Base-by-base conservation (phyloP, 2,329 filamentous ascomycete genomes). In the Phaeosphaeriaceae sp. region DNA sequence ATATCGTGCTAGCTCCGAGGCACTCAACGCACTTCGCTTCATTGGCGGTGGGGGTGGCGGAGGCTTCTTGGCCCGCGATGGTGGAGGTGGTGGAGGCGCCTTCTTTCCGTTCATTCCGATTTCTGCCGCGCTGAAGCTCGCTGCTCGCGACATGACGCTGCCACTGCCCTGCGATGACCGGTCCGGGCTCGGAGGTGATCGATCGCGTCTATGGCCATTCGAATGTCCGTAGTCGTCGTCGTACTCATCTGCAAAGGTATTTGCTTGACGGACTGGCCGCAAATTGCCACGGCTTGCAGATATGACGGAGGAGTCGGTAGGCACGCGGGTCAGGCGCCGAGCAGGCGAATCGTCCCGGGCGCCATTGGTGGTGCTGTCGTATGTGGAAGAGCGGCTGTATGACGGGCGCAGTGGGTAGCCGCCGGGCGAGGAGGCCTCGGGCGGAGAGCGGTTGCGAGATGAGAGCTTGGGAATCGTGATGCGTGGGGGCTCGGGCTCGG, bases 11-110 rank as follows among this genome's bases (percentile, higher is more conserved):
- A 75, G 63, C 64, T 75, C 73, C 52, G 72, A 73, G 56, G 73
- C 69, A 67, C 80, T 83, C 69, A 83, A 72, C 60, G 79, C 80
- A 74, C 79, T 83, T 65, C 86, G 80, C 81, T 90, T 90, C 78
- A 88, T 84, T 22, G 88, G 88, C 11, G 86, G 86, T 22, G 87
- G 88, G 40, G 86, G 86, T 59, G 88, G 87, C 22, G 86, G 84
- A 13, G 88, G 87, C 76, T 90, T 90, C 82, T 89, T 91, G 35
- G 85, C 79, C 70, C 88, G 80, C 22, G 84, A 85, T 23, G 88
- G 88, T 26, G 88, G 88, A 21, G 88, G 88, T 49, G 87, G 85
- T 21, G 75, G 75, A 43, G 75, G 73, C 47, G 82, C 83, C 75
- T 86, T 88, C 74, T 84, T 85, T 55, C 70, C 76, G 49, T 62